Conservation (phyloP, 1,139 yeast species). For the Eremothecium sinecaudum region DNA sequence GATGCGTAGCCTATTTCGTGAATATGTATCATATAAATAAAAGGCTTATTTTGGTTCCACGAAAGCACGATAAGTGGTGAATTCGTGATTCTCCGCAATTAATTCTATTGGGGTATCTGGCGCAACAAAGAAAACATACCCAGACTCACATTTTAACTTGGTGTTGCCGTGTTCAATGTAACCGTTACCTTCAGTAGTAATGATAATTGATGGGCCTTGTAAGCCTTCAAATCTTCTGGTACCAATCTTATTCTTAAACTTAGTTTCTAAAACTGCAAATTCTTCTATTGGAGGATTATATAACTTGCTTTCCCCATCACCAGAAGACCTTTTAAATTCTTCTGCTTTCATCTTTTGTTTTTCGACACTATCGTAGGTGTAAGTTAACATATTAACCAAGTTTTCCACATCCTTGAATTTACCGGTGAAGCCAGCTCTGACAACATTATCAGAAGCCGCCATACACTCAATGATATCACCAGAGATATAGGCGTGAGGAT, state of each 20-base stretch:
- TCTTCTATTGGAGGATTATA: slow-evolving; percentile 97
- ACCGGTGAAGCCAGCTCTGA: slow-evolving; percentile 97
- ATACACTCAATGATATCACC: slow-evolving; percentile 98
- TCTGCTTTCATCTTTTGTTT: slow-evolving; percentile 82
- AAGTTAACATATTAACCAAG: slow-evolving; percentile 84
- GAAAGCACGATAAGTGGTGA: slow-evolving; percentile 80
- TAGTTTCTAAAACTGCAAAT: slow-evolving; percentile 81
- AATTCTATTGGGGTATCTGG: slow-evolving; percentile 63
- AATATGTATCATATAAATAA: too few species aligned
- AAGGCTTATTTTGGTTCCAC: slow-evolving; percentile 55
- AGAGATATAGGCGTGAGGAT: slow-evolving; percentile 93
- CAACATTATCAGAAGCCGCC: slow-evolving; percentile 98
- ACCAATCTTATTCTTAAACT: slow-evolving; percentile 40
- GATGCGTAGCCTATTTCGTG: too few species aligned
- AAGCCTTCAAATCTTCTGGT: slow-evolving; percentile 45
- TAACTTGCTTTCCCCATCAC: slow-evolving; percentile 57
- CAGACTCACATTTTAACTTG: slow-evolving; percentile 45
- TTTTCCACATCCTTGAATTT: slow-evolving; percentile 91
- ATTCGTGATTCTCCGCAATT: slow-evolving; percentile 42
- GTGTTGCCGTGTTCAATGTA: slow-evolving; percentile 39
- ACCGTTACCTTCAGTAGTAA: slow-evolving; percentile 78
- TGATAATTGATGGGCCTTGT: slow-evolving; percentile 81
- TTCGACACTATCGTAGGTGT: slow-evolving; percentile 77
- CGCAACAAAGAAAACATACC: slow-evolving; percentile 76
- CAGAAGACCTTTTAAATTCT: slow-evolving; percentile 52